Evolutionary conservation across 2,329 filamentous ascomycete genomes (phyloP).

Genomic region (Cercospora sp.): DNA sequence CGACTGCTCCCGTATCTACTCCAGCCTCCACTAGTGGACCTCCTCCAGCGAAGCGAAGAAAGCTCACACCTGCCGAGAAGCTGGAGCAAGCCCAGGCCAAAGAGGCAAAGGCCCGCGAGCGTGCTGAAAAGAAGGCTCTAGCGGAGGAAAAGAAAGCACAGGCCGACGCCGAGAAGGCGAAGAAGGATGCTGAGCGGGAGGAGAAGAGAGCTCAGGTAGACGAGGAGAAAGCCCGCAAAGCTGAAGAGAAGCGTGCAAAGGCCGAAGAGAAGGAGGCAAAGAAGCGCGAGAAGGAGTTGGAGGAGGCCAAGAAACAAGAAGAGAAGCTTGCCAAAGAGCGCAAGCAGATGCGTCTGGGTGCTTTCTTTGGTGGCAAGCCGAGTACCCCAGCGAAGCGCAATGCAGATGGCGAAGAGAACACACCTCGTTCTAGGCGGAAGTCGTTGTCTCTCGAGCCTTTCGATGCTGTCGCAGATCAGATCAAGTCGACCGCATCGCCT

Average conservation of each 20-base stretch:
- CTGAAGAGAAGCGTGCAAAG: constrained; percentile 44
- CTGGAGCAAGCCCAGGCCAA: constrained; percentile 34
- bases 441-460: constrained; percentile 39
- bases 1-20: constrained; percentile 5
- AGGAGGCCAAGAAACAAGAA: constrained; percentile 35
- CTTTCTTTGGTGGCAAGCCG: constrained; percentile 47
- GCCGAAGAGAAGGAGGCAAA: constrained; percentile 46
- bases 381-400: constrained; percentile 35
- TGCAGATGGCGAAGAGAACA: constrained; percentile 17
- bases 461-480: constrained; percentile 32
- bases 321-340: constrained; percentile 37
- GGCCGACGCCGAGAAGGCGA: constrained; percentile 38
- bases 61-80: constrained; percentile 47
- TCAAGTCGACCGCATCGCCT: constrained; percentile 31
- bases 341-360: constrained; percentile 43
- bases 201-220: constrained; percentile 46
- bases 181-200: constrained; percentile 43
- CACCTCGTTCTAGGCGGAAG: constrained; percentile 38
- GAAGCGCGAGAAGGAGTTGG: constrained; percentile 42
- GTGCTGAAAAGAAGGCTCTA: constrained; percentile 31
- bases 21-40: constrained; percentile 20
- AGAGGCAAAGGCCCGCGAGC: constrained; percentile 34
- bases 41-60: constrained; percentile 45
- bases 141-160: constrained; percentile 36
- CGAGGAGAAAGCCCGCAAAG: constrained; percentile 37